These are phyloP conservation scores for Arthrocladium fulminans DNA, from an alignment of 2,329 filamentous ascomycete genomes.

Conservation along the genomic window DNA sequence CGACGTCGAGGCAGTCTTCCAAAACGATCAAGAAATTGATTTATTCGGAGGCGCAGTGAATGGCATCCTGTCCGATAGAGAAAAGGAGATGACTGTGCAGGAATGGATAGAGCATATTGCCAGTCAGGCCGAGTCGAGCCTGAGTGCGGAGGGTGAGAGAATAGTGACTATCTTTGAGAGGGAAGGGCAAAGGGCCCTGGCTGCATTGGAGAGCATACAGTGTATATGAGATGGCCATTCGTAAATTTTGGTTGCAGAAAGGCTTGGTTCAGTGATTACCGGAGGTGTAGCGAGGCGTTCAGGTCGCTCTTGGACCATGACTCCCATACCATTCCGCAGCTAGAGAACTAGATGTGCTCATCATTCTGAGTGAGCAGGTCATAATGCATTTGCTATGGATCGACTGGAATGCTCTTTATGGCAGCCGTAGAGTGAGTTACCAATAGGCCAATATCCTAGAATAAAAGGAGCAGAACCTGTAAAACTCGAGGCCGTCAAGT, in stretches of 20 bases:
- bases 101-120: conserved; percentile 86
- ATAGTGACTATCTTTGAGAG: conserved; percentile 76
- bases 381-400: too few species aligned
- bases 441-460: too few species aligned
- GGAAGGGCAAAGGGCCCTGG: conserved; percentile 71
- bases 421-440: too few species aligned
- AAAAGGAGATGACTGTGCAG: conserved; percentile 86
- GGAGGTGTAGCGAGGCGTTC: too few species aligned
- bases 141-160: conserved; percentile 72
- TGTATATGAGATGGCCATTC: conserved; percentile 29
- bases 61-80: conserved; percentile 60
- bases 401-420: too few species aligned
- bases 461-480: too few species aligned
- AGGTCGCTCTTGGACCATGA: too few species aligned
- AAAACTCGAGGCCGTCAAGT: too few species aligned
- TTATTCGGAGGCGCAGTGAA: conserved; percentile 29
- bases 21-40: conserved; percentile 36
- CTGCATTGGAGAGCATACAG: conserved; percentile 63
- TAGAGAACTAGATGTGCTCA: too few species aligned
- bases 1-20: conserved; percentile 66
- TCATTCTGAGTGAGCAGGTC: too few species aligned
- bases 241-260: neutral
- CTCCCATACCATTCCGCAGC: too few species aligned
- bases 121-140: conserved; percentile 64
- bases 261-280: too few species aligned